Conservation (phyloP, 441 rosid genomes). For the Populus hybrid region DNA sequence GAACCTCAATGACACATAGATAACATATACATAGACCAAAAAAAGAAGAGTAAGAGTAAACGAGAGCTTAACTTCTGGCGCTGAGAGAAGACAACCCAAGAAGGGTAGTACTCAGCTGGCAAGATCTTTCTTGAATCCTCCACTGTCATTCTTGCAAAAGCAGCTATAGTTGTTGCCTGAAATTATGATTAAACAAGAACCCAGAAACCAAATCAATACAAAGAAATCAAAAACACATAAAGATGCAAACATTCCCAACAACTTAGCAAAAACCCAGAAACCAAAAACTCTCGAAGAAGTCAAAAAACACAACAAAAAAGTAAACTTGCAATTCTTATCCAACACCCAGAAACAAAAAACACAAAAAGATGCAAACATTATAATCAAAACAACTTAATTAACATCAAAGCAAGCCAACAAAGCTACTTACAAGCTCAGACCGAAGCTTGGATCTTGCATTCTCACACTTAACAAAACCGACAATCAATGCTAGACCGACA, state of each 20-base stretch:
- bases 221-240: not conserved
- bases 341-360: not conserved
- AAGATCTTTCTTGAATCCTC: constrained; percentile 87
- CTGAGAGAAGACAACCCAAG: constrained; percentile 96
- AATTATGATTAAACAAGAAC: too few relatives aligned
- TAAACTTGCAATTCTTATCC: too few relatives aligned
- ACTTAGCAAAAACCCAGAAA: not conserved
- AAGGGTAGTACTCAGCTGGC: constrained; percentile 76
- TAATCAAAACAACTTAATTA: not conserved
- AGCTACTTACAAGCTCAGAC: constrained; percentile 56
- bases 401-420: not conserved
- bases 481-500: constrained; percentile 63
- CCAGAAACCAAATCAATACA: constrained; percentile 2
- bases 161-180: constrained; percentile 82
- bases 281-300: too few relatives aligned
- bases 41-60: not conserved
- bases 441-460: constrained; percentile 83
- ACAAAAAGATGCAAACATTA: not conserved
- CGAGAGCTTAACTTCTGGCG: constrained; percentile 69
- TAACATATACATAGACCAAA: too few relatives aligned
- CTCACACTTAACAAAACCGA: constrained; percentile 72
- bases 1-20: constrained; percentile 5
- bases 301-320: too few relatives aligned
- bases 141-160: constrained; percentile 95
- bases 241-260: not conserved